Conservation (phyloP, 1,139 yeast genomes). For the Candida glucosophila region DNA sequence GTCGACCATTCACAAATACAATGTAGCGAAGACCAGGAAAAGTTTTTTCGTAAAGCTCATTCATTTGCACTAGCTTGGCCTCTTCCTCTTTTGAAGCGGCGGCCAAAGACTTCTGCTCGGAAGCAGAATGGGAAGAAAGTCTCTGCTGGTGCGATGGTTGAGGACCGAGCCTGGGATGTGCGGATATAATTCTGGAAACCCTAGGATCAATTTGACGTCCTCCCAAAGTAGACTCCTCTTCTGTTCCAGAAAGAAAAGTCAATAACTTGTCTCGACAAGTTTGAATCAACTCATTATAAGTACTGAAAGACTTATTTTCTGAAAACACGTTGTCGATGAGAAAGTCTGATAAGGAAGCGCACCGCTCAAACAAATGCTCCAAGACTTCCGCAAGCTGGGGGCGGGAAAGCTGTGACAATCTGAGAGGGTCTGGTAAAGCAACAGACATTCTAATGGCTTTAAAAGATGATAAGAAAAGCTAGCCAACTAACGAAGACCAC, state of each 20-base stretch:
- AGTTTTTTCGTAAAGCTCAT: constrained; percentile 51
- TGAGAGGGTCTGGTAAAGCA: background rate
- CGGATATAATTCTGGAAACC: constrained; percentile 53
- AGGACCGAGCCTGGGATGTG: constrained; percentile 86
- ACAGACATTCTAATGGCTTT: background rate
- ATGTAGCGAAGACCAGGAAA: constrained; percentile 85
- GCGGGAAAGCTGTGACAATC: constrained; percentile 8
- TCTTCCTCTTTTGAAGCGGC: constrained; percentile 39
- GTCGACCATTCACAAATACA: constrained; percentile 83
- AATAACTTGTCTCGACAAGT: constrained; percentile 30
- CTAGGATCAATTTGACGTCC: constrained; percentile 16
- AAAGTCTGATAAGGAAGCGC: constrained; percentile 41
- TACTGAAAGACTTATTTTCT: constrained; percentile 6
- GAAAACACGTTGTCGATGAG: constrained; percentile 26
- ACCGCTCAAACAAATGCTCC: constrained; percentile 61
- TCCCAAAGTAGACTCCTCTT: constrained; percentile 12
- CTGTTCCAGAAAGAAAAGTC: constrained; percentile 17
- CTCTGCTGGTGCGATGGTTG: constrained; percentile 27
- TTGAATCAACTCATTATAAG: constrained; percentile 48
- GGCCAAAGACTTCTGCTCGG: constrained; percentile 62
- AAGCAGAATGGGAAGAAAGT: constrained; percentile 56
- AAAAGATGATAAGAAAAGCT: no score
- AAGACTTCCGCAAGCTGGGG: constrained; percentile 25
- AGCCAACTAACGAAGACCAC: no score
- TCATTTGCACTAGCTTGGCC: constrained; percentile 39